Base-by-base conservation (phyloP, 306 rosid species). In the Abrus precatorius region DNA sequence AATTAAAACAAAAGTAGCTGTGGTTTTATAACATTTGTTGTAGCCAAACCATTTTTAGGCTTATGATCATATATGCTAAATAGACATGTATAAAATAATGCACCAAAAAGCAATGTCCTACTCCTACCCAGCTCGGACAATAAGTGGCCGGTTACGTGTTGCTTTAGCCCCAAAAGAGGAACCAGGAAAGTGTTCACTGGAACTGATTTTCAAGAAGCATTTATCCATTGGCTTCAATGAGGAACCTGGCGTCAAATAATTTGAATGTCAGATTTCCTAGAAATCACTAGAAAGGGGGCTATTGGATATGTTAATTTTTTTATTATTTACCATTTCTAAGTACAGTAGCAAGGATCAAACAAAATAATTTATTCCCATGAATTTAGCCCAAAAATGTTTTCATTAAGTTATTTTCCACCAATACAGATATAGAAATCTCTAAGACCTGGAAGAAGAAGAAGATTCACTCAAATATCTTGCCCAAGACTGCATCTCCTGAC, bases 91-190 rank as follows among this genome's bases (percentile, higher is more conserved):
- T 5, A 74, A 64, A 40, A 30, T 3, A 50, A 72, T 56, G 53
- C 55, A 61, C 1, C 32, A 27, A 5, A 74, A 79, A 65, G 49
- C 33, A n/a, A 60, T 1, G 68, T 52, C 86, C 29, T 78, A 83
- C 87, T 20, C 20, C 44, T 91, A 91, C 92, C 89, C 47, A 70
- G 95, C 91, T 80, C 78, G 91, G 70, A 87, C 88, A 60, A 83
- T 53, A 43, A 87, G 60, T 41, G 85, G 13, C 54, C 33, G 84
- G 71, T 80, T 79, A 27, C 56, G 74, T 10, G 87, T 45, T 34
- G 84, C 68, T 78, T 82, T 85, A 65, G 79, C 87, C 80, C 80
- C 67, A n/a, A 79, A 30, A 54, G 78, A 74, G 5, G 79, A 76
- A 72, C 75, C 52, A 3, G 79, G 29, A 85, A 75, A 83, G 28